phyloP scores from a whole-genome alignment of 768 basidiomycete species.

The Paxillus rubicundulus region DNA sequence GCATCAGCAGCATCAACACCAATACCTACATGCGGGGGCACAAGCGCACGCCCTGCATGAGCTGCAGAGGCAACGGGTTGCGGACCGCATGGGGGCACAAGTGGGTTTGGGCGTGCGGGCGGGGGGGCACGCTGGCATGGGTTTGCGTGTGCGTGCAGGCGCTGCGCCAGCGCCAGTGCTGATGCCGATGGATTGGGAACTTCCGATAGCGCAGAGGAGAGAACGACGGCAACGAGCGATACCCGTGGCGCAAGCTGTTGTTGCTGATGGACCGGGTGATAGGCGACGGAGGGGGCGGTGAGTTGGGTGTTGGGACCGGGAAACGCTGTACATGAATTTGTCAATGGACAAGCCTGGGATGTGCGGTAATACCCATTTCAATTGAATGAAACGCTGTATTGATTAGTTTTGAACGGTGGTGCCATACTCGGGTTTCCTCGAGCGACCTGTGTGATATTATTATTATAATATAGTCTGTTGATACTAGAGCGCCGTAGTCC shows the following conservation, averaged over 20 bases:
- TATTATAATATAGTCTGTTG: too few species aligned
- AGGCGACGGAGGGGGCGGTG: not conserved
- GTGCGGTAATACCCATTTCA: too few species aligned
- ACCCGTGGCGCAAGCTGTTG: not conserved
- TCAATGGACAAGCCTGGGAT: too few species aligned
- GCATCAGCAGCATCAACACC: too few species aligned
- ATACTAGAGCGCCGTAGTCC: too few species aligned
- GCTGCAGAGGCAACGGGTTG: not conserved
- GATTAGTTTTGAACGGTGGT: too few species aligned
- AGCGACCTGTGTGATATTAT: too few species aligned
- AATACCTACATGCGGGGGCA: not conserved
- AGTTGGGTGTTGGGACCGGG: not conserved
- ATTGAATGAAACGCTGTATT: too few species aligned
- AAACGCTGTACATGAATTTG: too few species aligned
- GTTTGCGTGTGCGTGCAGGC: not conserved
- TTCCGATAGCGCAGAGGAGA: too few species aligned
- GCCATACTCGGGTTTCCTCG: too few species aligned
- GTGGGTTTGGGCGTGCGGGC: not conserved
- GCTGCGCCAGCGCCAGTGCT: not conserved
- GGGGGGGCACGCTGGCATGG: too few species aligned
- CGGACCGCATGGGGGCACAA: not conserved
- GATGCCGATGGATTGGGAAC: not conserved
- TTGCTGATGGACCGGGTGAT: not conserved
- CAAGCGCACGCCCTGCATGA: not conserved
- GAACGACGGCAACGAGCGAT: not conserved